Conservation (phyloP, 306 rosid species). For the Dryas alaskensis region DNA sequence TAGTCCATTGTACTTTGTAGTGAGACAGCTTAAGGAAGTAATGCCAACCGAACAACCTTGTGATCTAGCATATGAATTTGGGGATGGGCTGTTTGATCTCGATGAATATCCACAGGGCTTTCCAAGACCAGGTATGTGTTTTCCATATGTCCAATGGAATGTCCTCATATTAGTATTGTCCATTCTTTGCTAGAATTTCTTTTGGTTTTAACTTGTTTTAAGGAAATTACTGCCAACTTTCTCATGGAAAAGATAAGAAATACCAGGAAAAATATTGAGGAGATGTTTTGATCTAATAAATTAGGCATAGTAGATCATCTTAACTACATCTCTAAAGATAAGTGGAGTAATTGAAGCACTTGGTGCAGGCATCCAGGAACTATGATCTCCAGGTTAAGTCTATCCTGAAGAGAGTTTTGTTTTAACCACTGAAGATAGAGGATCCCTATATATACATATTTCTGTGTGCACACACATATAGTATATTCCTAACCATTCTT, state of each 20-base stretch:
- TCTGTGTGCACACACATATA: neutral
- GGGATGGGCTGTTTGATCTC: constrained; percentile 65
- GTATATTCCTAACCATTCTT: neutral
- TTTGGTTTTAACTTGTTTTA: neutral
- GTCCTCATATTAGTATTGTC: neutral
- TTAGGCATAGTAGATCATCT: neutral
- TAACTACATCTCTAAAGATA: neutral
- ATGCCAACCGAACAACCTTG: constrained; percentile 94
- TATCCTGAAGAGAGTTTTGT: neutral
- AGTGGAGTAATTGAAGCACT: neutral
- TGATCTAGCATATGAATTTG: constrained; percentile 79
- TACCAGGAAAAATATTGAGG: neutral
- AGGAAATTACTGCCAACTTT: neutral
- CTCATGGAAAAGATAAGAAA: neutral
- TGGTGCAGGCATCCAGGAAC: neutral
- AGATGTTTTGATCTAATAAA: neutral
- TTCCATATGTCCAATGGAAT: neutral
- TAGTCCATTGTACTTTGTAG: constrained; percentile 64
- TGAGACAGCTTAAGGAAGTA: constrained; percentile 65
- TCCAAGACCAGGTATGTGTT: constrained; percentile 57
- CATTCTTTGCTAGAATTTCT: neutral
- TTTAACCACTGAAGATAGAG: neutral
- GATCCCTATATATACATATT: neutral
- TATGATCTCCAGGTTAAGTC: neutral
- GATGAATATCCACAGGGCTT: constrained; percentile 69